Conservation (phyloP, 2,329 filamentous ascomycete genomes). For the Aureobasidium subglaciale region DNA sequence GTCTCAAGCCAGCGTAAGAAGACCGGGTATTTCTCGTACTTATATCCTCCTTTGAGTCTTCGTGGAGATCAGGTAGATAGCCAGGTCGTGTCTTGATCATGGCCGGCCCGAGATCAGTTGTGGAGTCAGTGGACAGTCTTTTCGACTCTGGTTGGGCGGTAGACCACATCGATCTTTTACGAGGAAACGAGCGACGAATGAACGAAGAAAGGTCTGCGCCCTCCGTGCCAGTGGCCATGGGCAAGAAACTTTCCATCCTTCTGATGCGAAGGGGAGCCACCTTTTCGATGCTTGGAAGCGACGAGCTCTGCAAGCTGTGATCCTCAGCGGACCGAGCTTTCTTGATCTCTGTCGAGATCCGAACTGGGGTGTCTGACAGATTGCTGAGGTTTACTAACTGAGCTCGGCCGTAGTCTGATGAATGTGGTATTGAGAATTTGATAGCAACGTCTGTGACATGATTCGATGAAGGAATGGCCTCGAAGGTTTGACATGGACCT, state of each 20-base stretch:
- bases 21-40: slow-evolving; percentile 26
- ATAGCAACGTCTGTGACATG: slow-evolving; percentile 31
- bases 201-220: slow-evolving; percentile 17
- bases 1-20: slow-evolving; percentile 12
- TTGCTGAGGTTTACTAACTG: slow-evolving; percentile 27
- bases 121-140: slow-evolving; percentile 20
- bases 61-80: slow-evolving; percentile 39
- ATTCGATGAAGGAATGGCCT: slow-evolving; percentile 19
- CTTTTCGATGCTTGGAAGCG: slow-evolving; percentile 21
- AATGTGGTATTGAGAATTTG: slow-evolving; percentile 31
- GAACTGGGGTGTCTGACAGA: background rate
- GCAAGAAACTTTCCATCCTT: slow-evolving; percentile 21
- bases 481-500: background rate
- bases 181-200: slow-evolving; percentile 19
- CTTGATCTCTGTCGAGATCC: background rate
- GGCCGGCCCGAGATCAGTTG: slow-evolving; percentile 22
- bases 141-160: slow-evolving; percentile 8
- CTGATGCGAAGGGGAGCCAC: slow-evolving; percentile 29
- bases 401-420: slow-evolving; percentile 30
- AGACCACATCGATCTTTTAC: slow-evolving; percentile 16
- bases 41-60: slow-evolving; percentile 43
- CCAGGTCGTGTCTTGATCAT: slow-evolving; percentile 20
- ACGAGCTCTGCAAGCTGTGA: slow-evolving; percentile 15
- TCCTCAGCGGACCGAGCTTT: slow-evolving; percentile 19
- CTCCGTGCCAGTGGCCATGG: background rate